These are phyloP conservation scores for Wickerhamomyces sp. DNA, from an alignment of 1,139 yeast species.

Conservation along the genomic window DNA sequence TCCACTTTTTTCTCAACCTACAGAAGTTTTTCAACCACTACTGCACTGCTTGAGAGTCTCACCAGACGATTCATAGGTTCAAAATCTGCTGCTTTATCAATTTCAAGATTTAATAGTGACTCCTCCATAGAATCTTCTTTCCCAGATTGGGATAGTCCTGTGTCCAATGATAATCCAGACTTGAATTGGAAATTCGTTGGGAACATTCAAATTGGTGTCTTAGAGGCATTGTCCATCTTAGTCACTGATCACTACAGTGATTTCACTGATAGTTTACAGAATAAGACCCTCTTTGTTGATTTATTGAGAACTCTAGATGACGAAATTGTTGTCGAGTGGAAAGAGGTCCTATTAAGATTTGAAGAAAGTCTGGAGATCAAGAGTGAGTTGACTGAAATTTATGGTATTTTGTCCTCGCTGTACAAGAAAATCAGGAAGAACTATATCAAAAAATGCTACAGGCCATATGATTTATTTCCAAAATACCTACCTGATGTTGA, in stretches of 20 bases:
- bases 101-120: conserved; percentile 25
- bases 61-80: conserved; percentile 54
- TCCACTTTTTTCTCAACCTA: conserved; percentile 63
- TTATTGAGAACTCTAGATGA: conserved; percentile 65
- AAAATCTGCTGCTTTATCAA: conserved; percentile 50
- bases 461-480: conserved; percentile 48
- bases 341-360: conserved; percentile 33
- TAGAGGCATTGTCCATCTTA: conserved; percentile 71
- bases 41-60: conserved; percentile 43
- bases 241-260: conserved; percentile 71
- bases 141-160: conserved; percentile 43
- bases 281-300: conserved; percentile 59
- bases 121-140: conserved; percentile 17
- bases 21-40: conserved; percentile 56
- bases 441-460: conserved; percentile 74
- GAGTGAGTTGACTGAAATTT: conserved; percentile 32
- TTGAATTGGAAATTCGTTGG: conserved; percentile 55
- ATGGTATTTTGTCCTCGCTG: conserved; percentile 45
- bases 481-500: conserved; percentile 14
- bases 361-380: conserved; percentile 25
- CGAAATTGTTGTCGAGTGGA: conserved; percentile 69
- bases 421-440: conserved; percentile 67
- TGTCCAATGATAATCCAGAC: conserved; percentile 25
- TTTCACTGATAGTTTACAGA: conserved; percentile 63
- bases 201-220: conserved; percentile 74